Evolutionary conservation across 176 grass and related monocot species (phyloP).

Genomic region (Tillandsia leiboldiana): DNA sequence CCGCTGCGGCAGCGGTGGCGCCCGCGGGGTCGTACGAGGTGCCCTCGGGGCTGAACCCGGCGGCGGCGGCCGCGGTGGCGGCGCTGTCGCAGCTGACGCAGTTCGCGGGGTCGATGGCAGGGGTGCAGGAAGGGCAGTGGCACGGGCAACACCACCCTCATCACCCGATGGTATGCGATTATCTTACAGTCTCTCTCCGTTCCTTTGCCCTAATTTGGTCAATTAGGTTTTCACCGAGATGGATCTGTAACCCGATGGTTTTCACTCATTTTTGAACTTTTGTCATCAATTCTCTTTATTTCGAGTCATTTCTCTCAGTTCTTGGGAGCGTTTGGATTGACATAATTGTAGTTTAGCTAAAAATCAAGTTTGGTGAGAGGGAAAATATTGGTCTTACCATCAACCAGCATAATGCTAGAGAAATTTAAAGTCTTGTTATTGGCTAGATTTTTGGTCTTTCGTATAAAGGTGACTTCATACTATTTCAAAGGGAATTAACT

Average conservation of each 20-base stretch:
- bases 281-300: no score
- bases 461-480: no score
- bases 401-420: no score
- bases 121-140: constrained; percentile 3
- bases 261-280: not conserved
- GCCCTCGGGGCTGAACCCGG: not conserved
- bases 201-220: not conserved
- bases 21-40: not conserved
- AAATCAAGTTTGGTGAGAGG: no score
- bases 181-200: not conserved
- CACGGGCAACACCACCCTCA: not conserved
- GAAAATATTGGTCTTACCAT: no score
- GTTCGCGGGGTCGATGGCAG: constrained; percentile 17
- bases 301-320: no score
- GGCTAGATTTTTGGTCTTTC: no score
- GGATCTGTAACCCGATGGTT: not conserved
- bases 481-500: no score
- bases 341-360: no score
- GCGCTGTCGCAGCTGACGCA: constrained; percentile 8
- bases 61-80: constrained; percentile 9
- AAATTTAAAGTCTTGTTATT: no score
- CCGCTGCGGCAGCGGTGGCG: not conserved
- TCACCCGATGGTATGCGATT: not conserved
- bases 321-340: no score
- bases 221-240: not conserved